Evolutionary conservation across 2,329 filamentous ascomycete genomes (phyloP), one percentile per base, ranked within the genome.

Genomic region (Tolypocladium guangdongense): DNA sequence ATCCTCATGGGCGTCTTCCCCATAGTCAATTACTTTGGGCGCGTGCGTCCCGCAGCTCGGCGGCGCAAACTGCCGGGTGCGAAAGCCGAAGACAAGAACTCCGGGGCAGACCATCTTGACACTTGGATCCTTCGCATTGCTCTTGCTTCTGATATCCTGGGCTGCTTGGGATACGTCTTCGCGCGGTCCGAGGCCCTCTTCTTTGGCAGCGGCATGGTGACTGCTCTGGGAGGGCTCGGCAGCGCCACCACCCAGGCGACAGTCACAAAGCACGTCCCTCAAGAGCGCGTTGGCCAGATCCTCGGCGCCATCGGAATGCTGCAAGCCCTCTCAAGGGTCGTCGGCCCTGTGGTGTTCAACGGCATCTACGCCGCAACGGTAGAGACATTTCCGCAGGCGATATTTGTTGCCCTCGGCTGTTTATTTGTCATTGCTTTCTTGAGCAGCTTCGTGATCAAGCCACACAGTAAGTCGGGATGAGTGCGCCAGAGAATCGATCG

Each of bases 231-330:
- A 27, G 91, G 91, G 1, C 84, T 97, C 47, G 91, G 87, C 0
- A 86, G 86, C 37, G 91, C 93, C 1, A 93, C 88, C 0, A 76
- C 95, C 50, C 90, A 95, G 64, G 86, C 88, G 1, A 81, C 87
- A 0, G 74, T 96, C 50, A 96, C 90, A 22, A 97, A 96, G 66
- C 93, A 97, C 67, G 86, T 97, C 0, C 89, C 91, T 0, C 77
- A 83, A 0, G 87, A 93, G 58, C 81, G 81, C 48, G 86, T 93
- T 0, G 93, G 93, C 0, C 84, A 93, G 66, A 74, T 97, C n/a
- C 78, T 99, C 0, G 93, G 93, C 24, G 91, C 90, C 1, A 86
- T 86, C 18, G 93, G 92, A 0, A 74, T 97, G 56, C 71, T 97
- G 54, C 92, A 97, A 69, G 87, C 90, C 1, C 71, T 96, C 37